Base-by-base conservation (phyloP, 768 basidiomycete species). In the Calocybe cyanea region DNA sequence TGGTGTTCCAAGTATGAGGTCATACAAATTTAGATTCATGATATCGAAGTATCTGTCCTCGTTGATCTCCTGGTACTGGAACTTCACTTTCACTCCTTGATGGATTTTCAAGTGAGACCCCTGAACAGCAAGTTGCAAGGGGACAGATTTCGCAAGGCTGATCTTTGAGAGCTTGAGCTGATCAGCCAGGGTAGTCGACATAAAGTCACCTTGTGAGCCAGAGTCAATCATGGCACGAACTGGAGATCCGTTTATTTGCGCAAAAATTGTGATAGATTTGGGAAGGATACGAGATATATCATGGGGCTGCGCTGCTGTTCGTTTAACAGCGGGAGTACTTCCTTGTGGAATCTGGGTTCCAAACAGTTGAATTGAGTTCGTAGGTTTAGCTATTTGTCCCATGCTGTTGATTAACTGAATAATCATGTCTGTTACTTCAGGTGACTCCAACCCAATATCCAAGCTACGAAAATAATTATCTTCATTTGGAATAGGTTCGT, bases 1-100 rank as follows among this genome's bases (percentile, higher is more conserved):
- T n/a, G n/a, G n/a, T n/a, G n/a, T n/a, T 1, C 73, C 67, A 0
- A 74, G 51, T 4, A 73, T 68, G 0, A 70, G 0, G 38, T 76
- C 67, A 44, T 77, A 73, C 6, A 45, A 59, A 1, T 60, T 57
- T 0, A 76, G 1, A 41, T 75, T 75, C 0, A 61, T 60, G 0
- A 76, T 54, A 41, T 71, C 59, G 45, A 71, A 70, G 11, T 48
- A 31, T 1, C 61, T 51, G 0, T 48, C 15, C n/a, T 64, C 62
- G 3, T 58, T n/a, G 31, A 32, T n/a, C 8, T 32, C n/a, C 31
- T 32, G 31, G 31, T 32, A 32, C 8, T 8, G 8, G 31, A 32
- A 32, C 31, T 32, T 8, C 9, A 32, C 31, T n/a, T 32, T 8
- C 31, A 8, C 31, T 32, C 31, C n/a, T 8, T 32, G n/a, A n/a